Evolutionary conservation across 768 basidiomycete species (phyloP).

Genomic region (Boletus huronensis): DNA sequence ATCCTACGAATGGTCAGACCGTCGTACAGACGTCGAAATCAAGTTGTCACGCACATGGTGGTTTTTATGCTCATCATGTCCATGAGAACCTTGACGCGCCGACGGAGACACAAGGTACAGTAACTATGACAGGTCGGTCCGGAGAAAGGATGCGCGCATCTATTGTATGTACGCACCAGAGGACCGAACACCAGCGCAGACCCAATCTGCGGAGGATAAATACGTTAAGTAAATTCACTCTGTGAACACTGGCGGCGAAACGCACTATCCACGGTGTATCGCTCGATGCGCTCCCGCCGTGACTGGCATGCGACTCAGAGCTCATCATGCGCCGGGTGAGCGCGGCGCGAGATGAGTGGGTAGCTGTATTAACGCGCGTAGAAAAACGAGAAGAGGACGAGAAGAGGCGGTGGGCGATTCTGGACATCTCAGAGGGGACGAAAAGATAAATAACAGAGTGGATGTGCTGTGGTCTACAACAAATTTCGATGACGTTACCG

Average conservation of each 20-base stretch:
- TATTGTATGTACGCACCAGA: conserved; percentile 17
- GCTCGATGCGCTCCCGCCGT: conserved; percentile 11
- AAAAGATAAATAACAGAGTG: conserved; percentile 13
- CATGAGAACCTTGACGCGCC: conserved; percentile 23
- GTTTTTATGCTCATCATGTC: conserved; percentile 20
- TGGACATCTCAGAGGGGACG: conserved; percentile 17
- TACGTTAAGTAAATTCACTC: background rate
- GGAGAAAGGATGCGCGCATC: background rate
- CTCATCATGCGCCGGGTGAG: conserved; percentile 26
- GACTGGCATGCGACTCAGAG: conserved; percentile 23
- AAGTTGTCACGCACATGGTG: conserved; percentile 20
- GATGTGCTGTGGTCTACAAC: conserved; percentile 4
- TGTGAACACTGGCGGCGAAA: background rate
- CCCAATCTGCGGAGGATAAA: conserved; percentile 22
- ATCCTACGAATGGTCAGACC: conserved; percentile 20
- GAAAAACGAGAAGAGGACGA: conserved; percentile 16
- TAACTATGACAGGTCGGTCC: conserved; percentile 15
- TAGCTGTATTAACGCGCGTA: conserved; percentile 2
- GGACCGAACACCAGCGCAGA: conserved; percentile 33
- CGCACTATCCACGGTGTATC: conserved; percentile 33
- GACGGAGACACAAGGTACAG: conserved; percentile 33
- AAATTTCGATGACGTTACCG: conserved; percentile 30
- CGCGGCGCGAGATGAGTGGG: conserved; percentile 13
- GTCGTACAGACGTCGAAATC: background rate
- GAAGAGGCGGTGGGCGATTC: conserved; percentile 18